Base-by-base conservation (phyloP, 169 alveolate genomes). In the Besnoitia besnoiti region DNA sequence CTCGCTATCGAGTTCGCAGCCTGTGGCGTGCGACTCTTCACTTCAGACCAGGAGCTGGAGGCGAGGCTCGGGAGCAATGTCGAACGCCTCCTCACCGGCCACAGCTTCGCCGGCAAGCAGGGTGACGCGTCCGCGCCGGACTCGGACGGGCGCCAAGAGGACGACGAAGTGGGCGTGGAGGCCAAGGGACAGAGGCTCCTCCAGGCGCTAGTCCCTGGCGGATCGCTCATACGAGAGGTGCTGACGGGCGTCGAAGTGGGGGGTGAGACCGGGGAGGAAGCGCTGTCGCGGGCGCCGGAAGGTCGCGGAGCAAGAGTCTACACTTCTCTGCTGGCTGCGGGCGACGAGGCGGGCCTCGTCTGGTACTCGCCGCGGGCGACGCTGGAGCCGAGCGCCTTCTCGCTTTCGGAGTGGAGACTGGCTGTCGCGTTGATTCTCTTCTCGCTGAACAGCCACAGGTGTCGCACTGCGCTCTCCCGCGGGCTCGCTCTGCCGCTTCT, bases 1-100 rank as follows among this genome's bases (percentile, higher is more conserved):
- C 77, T 90, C 55, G 90, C 91, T 24, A 49, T 89, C 0, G 94
- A 90, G 42, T 85, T 90, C 30, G 94, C 94, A 46, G 94, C 94
- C 27, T 80, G 94, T 62, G 94, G 94, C 37, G 47, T 73, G 82
- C 12, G 12, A 0, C 67, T 55, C 67, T 55, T 55, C 67, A 19
- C 67, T n/a, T 55, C 67, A 0, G 67, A 55, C 67, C 5, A 5
- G 67, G 67, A 55, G 27, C 67, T 55, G 67, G 67, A 55, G 33
- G 67, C 12, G 24, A 55, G 24, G 27, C 33, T 55, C 67, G 67
- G 30, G 67, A 19, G 33, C 33, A 21, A 55, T 21, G 24, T 55
- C 67, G 67, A 55, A 16, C 67, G 67, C 33, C 67, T 55, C 30
- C 67, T 55, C n/a, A 55, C n/a, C n/a, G n/a, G n/a, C 14, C 67